Evolutionary conservation across 345 rosid species (phyloP).

Genomic region (Pugionium cornutum): DNA sequence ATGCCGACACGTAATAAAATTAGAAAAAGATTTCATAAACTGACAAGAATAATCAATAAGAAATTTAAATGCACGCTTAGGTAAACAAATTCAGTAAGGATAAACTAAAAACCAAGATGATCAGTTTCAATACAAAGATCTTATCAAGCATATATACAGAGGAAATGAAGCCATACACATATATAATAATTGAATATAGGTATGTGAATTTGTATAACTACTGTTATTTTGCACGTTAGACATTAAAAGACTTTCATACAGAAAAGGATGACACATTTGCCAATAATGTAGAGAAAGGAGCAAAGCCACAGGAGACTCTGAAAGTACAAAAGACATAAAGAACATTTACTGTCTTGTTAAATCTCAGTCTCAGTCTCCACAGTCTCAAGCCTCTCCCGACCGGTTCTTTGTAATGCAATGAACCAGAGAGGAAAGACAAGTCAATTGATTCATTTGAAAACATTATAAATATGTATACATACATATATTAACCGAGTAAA

Average conservation of each 20-base stretch:
- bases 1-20: not conserved
- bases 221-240: constrained; percentile 43
- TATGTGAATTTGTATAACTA: constrained; percentile 26
- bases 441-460: constrained; percentile 41
- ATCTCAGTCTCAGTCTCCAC: constrained; percentile 48
- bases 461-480: constrained; percentile 13
- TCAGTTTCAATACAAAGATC: constrained; percentile 13
- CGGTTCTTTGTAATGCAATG: constrained; percentile 51
- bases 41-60: not conserved
- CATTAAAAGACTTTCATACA: constrained; percentile 31
- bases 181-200: not conserved
- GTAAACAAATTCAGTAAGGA: not conserved
- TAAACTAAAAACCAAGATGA: constrained; percentile 18
- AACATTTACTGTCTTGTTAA: constrained; percentile 69
- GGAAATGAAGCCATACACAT: constrained; percentile 12
- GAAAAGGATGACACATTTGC: constrained; percentile 30
- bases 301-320: constrained; percentile 60
- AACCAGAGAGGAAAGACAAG: constrained; percentile 41
- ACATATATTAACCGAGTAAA: constrained; percentile 21
- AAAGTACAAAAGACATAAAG: constrained; percentile 66
- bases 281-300: constrained; percentile 36
- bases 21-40: constrained; percentile 5
- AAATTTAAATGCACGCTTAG: constrained; percentile 24
- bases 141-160: constrained; percentile 23
- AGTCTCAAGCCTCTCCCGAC: constrained; percentile 44